Conservation (phyloP, 2,329 filamentous ascomycete genomes). For the Drechslerella stenobrocha region DNA sequence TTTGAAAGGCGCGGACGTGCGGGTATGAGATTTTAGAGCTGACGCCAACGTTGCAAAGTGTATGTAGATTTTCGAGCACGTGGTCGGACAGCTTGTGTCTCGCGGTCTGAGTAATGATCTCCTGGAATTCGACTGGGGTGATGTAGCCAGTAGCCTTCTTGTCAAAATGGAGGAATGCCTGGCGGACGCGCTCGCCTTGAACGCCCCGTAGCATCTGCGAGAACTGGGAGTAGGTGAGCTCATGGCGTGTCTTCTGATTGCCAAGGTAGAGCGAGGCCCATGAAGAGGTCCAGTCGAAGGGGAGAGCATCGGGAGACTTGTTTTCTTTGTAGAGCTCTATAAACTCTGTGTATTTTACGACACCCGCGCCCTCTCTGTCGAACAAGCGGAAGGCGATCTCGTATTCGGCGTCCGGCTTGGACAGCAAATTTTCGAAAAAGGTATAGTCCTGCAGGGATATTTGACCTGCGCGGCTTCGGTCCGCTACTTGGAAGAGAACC, state of each 20-base stretch:
- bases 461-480: conserved; percentile 72
- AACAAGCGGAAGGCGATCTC: conserved; percentile 98
- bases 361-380: conserved; percentile 79
- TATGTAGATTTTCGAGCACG: conserved; percentile 83
- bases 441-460: conserved; percentile 84
- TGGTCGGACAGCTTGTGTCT: conserved; percentile 97
- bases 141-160: conserved; percentile 92
- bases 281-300: conserved; percentile 95
- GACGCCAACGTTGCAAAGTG: conserved; percentile 89
- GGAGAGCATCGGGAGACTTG: conserved; percentile 80
- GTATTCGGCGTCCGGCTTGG: conserved; percentile 95
- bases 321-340: conserved; percentile 81
- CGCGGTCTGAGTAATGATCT: conserved; percentile 90
- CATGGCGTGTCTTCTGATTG: conserved; percentile 80
- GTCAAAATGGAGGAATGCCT: conserved; percentile 91
- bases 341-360: conserved; percentile 88
- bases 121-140: conserved; percentile 91
- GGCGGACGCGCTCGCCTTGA: conserved; percentile 91
- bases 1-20: conserved; percentile 96
- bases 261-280: conserved; percentile 96
- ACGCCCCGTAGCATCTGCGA: conserved; percentile 95
- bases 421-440: conserved; percentile 88
- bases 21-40: conserved; percentile 96
- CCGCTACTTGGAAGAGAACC: conserved; percentile 88
- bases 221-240: conserved; percentile 94